Evolutionary conservation across 805 yeast genomes (phyloP).

Genomic region (Allodekkera sacchari): DNA sequence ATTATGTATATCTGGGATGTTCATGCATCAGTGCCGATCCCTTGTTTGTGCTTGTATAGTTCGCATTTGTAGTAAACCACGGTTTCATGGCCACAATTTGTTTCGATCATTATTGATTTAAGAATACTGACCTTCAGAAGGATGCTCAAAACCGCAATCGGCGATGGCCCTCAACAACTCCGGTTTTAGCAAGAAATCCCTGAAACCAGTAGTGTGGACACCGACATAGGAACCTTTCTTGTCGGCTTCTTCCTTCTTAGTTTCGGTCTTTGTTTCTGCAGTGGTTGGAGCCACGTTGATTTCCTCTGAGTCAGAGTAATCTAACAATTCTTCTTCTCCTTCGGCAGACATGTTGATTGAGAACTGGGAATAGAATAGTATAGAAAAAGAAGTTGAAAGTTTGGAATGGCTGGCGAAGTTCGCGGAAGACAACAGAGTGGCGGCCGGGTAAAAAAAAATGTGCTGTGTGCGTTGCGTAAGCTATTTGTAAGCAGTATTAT

Average conservation of each 20-base stretch:
- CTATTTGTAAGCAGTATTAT: no score
- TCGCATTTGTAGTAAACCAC: no score
- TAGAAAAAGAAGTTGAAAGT: not conserved
- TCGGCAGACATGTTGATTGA: constrained; percentile 66
- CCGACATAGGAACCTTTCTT: constrained; percentile 98
- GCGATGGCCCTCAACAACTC: constrained; percentile 96
- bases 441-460: not conserved
- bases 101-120: no score
- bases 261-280: constrained; percentile 31
- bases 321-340: constrained; percentile 98
- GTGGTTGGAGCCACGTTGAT: constrained; percentile 61
- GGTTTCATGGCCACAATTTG: no score
- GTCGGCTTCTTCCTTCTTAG: constrained; percentile 43
- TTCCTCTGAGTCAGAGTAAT: constrained; percentile 98
- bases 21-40: no score
- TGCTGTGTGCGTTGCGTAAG: no score
- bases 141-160: constrained; percentile 99
- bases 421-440: not conserved
- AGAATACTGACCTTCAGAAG: constrained; percentile 87
- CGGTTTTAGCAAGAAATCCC: constrained; percentile 93
- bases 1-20: no score
- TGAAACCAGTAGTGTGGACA: constrained; percentile 96
- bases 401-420: not conserved
- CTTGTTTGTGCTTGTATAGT: no score
- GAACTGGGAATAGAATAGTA: not conserved